Conservation (phyloP, 176 grass and related monocot genomes). For the Oryza punctata region DNA sequence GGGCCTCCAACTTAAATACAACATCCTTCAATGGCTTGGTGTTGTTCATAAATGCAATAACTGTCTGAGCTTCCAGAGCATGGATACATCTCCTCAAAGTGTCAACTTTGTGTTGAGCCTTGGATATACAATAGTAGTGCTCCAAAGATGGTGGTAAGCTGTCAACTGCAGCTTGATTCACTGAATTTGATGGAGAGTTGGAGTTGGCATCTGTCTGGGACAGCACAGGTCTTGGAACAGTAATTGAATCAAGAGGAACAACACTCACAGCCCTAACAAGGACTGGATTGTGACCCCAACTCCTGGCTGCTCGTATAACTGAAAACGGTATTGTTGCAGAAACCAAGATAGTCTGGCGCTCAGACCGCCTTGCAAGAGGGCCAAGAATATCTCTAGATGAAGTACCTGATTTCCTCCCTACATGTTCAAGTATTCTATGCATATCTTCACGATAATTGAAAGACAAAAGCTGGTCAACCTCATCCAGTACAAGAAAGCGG, state of each 20-base stretch:
- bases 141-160: conserved; percentile 82
- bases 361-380: conserved; percentile 68
- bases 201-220: conserved; percentile 39
- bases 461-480: conserved; percentile 90
- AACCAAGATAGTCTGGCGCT: conserved; percentile 87
- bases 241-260: conserved; percentile 67
- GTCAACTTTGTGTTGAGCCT: conserved; percentile 89
- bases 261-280: conserved; percentile 83
- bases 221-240: conserved; percentile 47
- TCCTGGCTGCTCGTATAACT: conserved; percentile 81
- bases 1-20: conserved; percentile 90
- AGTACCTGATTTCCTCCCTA: conserved; percentile 63
- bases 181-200: conserved; percentile 39
- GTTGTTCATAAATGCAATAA: conserved; percentile 94
- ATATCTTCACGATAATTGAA: conserved; percentile 98
- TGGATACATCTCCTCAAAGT: conserved; percentile 85
- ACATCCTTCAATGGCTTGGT: conserved; percentile 93
- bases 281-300: conserved; percentile 81
- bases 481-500: conserved; percentile 88
- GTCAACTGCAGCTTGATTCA: conserved; percentile 69
- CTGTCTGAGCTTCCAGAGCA: conserved; percentile 69
- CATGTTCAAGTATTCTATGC: conserved; percentile 94
- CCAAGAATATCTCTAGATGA: conserved; percentile 71
- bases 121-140: conserved; percentile 84
- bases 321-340: conserved; percentile 94